phyloP scores from a whole-genome alignment of 495 filamentous ascomycete genomes.

The Podospora comata region DNA sequence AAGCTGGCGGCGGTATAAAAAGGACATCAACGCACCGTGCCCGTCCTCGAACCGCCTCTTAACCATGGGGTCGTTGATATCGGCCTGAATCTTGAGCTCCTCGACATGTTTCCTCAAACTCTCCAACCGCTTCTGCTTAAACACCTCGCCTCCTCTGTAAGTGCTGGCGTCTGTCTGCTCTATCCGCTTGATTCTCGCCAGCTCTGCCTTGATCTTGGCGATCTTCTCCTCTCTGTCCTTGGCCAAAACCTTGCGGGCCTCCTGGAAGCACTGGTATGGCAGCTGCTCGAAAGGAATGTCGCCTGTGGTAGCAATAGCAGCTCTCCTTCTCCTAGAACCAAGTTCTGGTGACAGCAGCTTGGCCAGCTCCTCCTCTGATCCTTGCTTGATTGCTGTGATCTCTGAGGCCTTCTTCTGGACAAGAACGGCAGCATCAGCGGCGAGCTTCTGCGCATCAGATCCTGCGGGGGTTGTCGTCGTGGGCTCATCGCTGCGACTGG shows the following conservation, averaged over 20 bases:
- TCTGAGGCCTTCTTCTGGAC: slow-evolving; percentile 22
- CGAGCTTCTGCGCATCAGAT: slow-evolving; percentile 17
- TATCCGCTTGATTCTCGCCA: slow-evolving; percentile 57
- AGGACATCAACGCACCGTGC: slow-evolving; percentile 56
- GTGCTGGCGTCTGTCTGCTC: slow-evolving; percentile 56
- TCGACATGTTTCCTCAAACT: slow-evolving; percentile 74
- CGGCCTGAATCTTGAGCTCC: slow-evolving; percentile 79
- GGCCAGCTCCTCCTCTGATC: slow-evolving; percentile 58
- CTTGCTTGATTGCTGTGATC: slow-evolving; percentile 40
- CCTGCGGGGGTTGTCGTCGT: slow-evolving; percentile 29
- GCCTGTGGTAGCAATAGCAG: slow-evolving; percentile 62
- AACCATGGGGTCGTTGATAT: slow-evolving; percentile 92
- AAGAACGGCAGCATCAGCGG: slow-evolving; percentile 19
- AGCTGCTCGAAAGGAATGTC: slow-evolving; percentile 87
- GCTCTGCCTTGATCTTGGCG: slow-evolving; percentile 56
- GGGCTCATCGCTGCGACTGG: slow-evolving; percentile 40
- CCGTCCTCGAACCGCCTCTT: slow-evolving; percentile 96
- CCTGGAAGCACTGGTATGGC: slow-evolving; percentile 96
- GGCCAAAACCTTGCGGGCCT: slow-evolving; percentile 78
- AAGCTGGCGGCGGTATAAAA: background rate
- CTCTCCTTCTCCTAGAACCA: slow-evolving; percentile 80
- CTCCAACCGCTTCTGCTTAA: slow-evolving; percentile 62
- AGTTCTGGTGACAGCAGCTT: slow-evolving; percentile 58
- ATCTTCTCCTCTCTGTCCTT: slow-evolving; percentile 82
- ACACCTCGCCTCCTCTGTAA: slow-evolving; percentile 55